Base-by-base conservation (phyloP, 2,329 filamentous ascomycete genomes). In the Cryoendolithus antarcticus region DNA sequence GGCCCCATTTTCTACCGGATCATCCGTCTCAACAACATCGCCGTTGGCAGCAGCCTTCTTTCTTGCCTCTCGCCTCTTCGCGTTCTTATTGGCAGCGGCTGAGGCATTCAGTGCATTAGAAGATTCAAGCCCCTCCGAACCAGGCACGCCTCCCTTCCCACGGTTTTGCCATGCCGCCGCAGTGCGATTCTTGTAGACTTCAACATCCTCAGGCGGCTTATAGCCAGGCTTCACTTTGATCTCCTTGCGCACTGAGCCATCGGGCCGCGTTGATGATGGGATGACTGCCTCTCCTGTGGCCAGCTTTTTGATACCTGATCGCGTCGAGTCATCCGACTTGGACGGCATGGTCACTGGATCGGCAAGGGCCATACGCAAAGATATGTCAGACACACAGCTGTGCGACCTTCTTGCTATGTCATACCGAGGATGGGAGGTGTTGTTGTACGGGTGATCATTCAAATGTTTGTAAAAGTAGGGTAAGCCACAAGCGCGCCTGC, bases 161-260 rank as follows among this genome's bases (percentile, higher is more conserved):
- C 85, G 77, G 51, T 76, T 86, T 56, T 86, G 86, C 66, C 83
- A 94, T 36, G 76, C 77, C 58, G 91, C 82, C 36, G 88, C 88
- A 1, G 80, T 86, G 41, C 84, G 80, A 62, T 93, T 95, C 67
- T 86, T 93, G 73, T 98, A 98, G 34, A 94, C 71, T 57, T 95
- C 86, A 47, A 96, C 81, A 62, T 98, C 91, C 64, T 98, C 91
- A 1, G 88, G 86, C 1, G 91, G 93, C 28, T 80, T 79, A 63
- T 95, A 98, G 39, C 91, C 93, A 0, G 91, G 89, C 24, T 86
- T 78, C 44, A 98, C 86, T 56, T 85, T 85, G 58, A 96, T 96
- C 55, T 94, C 89, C 57, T 84, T 93, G 41, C 91, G 78, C n/a
- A 84, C 84, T 37, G 82, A 86, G 42, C 91, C 91, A 58, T 98